Evolutionary conservation across 2,329 filamentous ascomycete species (phyloP), one percentile per base, ranked within the genome.

Genomic region (Ophioceras dolichostomum): DNA sequence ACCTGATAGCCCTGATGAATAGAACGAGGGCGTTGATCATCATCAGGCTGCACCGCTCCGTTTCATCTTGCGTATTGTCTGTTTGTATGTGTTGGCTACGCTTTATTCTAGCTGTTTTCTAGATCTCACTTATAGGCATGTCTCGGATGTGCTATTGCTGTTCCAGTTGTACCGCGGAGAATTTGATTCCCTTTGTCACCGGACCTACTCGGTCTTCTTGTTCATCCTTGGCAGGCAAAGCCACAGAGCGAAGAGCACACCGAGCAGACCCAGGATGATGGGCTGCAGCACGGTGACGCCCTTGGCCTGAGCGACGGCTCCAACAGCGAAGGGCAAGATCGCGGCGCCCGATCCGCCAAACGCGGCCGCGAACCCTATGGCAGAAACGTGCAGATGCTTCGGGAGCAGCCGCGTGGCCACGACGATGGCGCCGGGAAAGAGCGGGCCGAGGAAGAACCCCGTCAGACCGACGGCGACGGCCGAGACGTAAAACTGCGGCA

Each of bases 341-440:
- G 82, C 79, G 1, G 79, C 83, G 0, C 85, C 85, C 2, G 69
- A 71, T 0, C 82, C 79, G 3, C 85, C 85, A 53, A 89, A 76
- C 0, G 84, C 83, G 1, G 82, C 76, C 0, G 80, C 79, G 48
- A 93, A 89, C 0, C 85, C 84, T 43, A 93, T 84, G 0, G 79
- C 76, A n/a, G 72, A 75, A 30, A 91, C 81, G 49, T 93, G 86
- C 19, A 86, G 62, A 41, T 83, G 70, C 28, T 65, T 67, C 0
- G 84, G 83, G 1, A 93, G 63, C 4, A 91, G 62, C 47, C 84
- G 87, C 0, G 82, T 85, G 4, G 77, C 74, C 1, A 75, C 75
- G 1, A 88, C 76, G 9, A 91, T 70, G 0, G 74, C 81, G 1
- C 78, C 80, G 0, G 84, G 83, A 51, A 88, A 91, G 16, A 91